Evolutionary conservation across 352 stramenopile genomes (phyloP).

Genomic region (Phytophthora rubi): DNA sequence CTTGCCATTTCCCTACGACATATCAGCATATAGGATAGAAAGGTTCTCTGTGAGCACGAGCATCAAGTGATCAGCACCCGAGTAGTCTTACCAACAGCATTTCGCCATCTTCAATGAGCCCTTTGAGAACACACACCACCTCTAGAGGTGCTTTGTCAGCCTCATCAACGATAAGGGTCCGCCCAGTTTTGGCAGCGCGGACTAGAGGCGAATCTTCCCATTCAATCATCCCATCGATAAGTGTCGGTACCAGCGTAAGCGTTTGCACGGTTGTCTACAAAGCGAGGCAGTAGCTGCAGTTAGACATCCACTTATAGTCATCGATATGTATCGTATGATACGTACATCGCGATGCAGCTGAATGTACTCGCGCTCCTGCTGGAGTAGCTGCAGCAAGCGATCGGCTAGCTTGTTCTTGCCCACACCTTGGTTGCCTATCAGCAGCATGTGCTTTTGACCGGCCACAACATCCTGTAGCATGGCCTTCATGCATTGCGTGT

Average conservation of each 20-base stretch:
- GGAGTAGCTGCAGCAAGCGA: slow-evolving; percentile 86
- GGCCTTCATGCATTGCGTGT: slow-evolving; percentile 87
- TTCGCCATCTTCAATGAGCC: slow-evolving; percentile 96
- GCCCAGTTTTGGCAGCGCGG: slow-evolving; percentile 90
- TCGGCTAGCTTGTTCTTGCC: slow-evolving; percentile 97
- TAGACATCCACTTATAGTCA: background rate
- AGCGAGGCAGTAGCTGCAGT: background rate
- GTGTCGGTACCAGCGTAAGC: slow-evolving; percentile 90
- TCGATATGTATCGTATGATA: background rate
- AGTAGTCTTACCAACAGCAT: slow-evolving; percentile 81
- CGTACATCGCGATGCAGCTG: slow-evolving; percentile 96
- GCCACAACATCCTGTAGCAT: slow-evolving; percentile 86
- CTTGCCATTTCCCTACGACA: slow-evolving; percentile 84
- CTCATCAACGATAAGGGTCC: slow-evolving; percentile 96
- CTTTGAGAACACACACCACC: slow-evolving; percentile 96
- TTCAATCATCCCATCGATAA: slow-evolving; percentile 90
- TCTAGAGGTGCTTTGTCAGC: slow-evolving; percentile 96
- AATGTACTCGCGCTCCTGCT: slow-evolving; percentile 96
- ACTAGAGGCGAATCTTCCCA: slow-evolving; percentile 96
- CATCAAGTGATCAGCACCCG: background rate
- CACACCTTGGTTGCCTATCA: slow-evolving; percentile 96
- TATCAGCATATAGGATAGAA: background rate
- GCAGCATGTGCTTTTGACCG: slow-evolving; percentile 91
- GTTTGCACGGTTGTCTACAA: slow-evolving; percentile 92
- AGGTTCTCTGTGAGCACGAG: background rate